Base-by-base conservation (phyloP, 768 basidiomycete species). In the Auricularia sp. region DNA sequence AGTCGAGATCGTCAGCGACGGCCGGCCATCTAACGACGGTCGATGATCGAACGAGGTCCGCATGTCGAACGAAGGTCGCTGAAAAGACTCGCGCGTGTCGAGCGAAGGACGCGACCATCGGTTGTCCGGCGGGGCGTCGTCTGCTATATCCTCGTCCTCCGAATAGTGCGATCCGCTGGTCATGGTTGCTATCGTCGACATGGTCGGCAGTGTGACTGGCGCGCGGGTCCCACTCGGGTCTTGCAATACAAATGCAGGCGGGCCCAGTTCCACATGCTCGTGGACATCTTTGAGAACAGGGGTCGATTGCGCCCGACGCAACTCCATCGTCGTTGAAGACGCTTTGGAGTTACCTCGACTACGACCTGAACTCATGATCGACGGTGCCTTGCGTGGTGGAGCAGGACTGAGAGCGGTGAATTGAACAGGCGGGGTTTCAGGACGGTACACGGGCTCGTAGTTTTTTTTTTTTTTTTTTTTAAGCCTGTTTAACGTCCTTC, bases 51-150 rank as follows among this genome's bases (percentile, higher is more conserved):
- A 51, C 18, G 47, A 51, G 47, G 18, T 18, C 18, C 47, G 14
- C 47, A 21, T 21, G 21, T 51, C 47, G 10, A 51, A 18, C 11
- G 47, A 51, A 16, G 14, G 47, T 18, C 47, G 14, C 14, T 21
- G 18, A 3, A 51, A 13, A 21, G 47, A 51, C 14, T 51, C 47
- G 18, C 47, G 47, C 47, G 47, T 21, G 47, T 51, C 47, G 10
- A 51, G 5, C 47, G 84, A 78, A 21, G 91, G 78, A 24, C 88
- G 85, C 1, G 80, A 83, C 67, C 85, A 75, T 24, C 80, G 84
- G 10, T 80, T 82, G 14, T 77, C 72, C 13, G 89, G 90, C 0
- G 87, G 89, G 66, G 87, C 86, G 63, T 69, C 56, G 64, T 68
- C 29, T 11, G 71, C 70, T 65, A 70, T 72, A 66, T 77, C 74